A percentile compares a stretch with the other conserved stretches of the same genome.
Conservation (phyloP, 345 rosid genomes). For the Combretum micranthum region DNA sequence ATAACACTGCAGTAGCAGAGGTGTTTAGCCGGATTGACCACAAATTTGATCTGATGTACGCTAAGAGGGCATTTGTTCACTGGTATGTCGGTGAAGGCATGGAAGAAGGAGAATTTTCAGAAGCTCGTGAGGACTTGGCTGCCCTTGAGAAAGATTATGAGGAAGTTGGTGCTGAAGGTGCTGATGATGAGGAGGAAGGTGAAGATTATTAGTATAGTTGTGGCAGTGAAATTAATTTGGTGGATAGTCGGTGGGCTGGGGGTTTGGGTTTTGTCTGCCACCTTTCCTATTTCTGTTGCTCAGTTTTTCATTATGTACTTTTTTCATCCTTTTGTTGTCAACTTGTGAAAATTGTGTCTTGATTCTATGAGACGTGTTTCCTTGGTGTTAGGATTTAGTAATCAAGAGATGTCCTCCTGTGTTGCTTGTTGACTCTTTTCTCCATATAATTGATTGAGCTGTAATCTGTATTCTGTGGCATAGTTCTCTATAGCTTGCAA, state of each 20-base stretch:
- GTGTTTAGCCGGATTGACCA: slow-evolving; percentile 58
- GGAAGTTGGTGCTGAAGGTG: slow-evolving; percentile 64
- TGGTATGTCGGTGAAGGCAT: slow-evolving; percentile 72
- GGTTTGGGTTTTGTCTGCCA: not conserved
- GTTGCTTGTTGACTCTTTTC: not conserved
- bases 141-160: slow-evolving; percentile 48
- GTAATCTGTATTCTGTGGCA: too few relatives aligned
- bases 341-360: slow-evolving; percentile 1
- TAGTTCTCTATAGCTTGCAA: too few relatives aligned
- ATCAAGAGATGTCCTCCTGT: not conserved
- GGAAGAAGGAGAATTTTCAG: slow-evolving; percentile 74
- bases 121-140: slow-evolving; percentile 62
- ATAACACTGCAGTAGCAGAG: slow-evolving; percentile 67
- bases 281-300: not conserved
- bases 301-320: slow-evolving; percentile 1
- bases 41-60: slow-evolving; percentile 64
- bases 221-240: not conserved
- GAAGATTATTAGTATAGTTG: slow-evolving; percentile 35
- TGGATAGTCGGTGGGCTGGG: slow-evolving; percentile 1
- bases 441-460: too few relatives aligned
- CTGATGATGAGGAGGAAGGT: slow-evolving; percentile 51
- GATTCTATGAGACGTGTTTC: not conserved
- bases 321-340: slow-evolving; percentile 3
- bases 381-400: slow-evolving; percentile 8
- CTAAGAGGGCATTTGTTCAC: slow-evolving; percentile 66